Conservation (phyloP, 2,329 filamentous ascomycete genomes). For the Epichloe sp. region DNA sequence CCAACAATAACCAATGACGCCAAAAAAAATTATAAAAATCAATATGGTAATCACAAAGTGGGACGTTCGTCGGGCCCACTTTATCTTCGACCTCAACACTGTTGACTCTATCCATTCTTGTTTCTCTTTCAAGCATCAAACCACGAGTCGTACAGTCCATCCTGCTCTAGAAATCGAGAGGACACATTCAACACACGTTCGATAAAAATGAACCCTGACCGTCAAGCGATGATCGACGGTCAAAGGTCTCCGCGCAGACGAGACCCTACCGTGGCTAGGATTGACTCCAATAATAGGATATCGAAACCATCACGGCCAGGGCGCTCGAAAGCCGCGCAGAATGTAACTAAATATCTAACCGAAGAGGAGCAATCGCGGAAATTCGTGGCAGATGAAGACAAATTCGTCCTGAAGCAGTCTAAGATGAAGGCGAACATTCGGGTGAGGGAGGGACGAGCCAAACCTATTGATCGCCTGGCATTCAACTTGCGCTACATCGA, state of each 20-base stretch:
- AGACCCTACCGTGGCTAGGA: constrained; percentile 42
- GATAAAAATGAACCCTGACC: constrained; percentile 36
- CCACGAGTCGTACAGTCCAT: not conserved
- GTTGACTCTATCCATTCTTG: not conserved
- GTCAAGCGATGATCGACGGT: constrained; percentile 40
- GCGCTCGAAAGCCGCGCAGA: constrained; percentile 15
- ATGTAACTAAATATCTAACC: constrained; percentile 39
- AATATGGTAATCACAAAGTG: no score
- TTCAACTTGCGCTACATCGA: constrained; percentile 86
- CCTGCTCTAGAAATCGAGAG: not conserved
- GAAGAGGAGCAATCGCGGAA: constrained; percentile 66
- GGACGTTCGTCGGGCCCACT: not conserved
- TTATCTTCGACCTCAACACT: not conserved
- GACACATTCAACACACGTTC: not conserved
- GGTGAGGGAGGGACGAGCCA: constrained; percentile 79
- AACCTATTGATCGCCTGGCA: constrained; percentile 85
- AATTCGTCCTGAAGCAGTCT: constrained; percentile 88
- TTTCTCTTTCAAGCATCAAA: not conserved
- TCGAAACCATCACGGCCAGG: constrained; percentile 33
- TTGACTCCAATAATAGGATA: constrained; percentile 42
- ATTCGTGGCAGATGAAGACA: constrained; percentile 91
- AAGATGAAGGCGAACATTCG: constrained; percentile 97
- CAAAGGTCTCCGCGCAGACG: constrained; percentile 28
- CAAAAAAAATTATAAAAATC: no score
- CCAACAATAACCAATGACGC: no score